Evolutionary conservation across 192 early-diverging fungal species (phyloP).

Genomic region (Lunasporangiospora selenospora): DNA sequence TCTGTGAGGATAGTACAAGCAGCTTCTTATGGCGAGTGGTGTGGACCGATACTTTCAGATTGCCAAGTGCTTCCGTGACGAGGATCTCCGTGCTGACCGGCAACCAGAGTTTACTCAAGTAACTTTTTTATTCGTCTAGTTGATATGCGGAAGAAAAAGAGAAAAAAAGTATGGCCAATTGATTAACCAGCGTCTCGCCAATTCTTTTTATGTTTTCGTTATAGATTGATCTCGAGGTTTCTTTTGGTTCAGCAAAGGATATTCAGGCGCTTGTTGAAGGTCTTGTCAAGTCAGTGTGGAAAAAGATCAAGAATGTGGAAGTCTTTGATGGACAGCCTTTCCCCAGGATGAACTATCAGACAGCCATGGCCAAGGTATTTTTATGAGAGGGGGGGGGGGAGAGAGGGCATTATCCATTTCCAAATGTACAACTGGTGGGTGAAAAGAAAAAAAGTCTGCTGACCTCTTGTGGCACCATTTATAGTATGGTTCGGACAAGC

Average conservation of each 20-base stretch:
- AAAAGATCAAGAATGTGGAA: slow-evolving; percentile 56
- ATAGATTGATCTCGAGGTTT: slow-evolving; percentile 91
- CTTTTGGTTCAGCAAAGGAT: slow-evolving; percentile 76
- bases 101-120: slow-evolving; percentile 97
- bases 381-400: too few relatives aligned
- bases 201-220: background rate
- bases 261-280: slow-evolving; percentile 79
- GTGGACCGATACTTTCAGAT: slow-evolving; percentile 94
- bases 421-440: too few relatives aligned
- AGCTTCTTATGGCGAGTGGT: slow-evolving; percentile 89
- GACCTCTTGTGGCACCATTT: background rate
- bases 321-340: slow-evolving; percentile 60
- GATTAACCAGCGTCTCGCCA: background rate
- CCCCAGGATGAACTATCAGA: slow-evolving; percentile 77
- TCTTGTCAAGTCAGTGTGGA: slow-evolving; percentile 72
- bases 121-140: slow-evolving; percentile 2
- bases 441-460: too few relatives aligned
- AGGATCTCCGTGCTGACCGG: slow-evolving; percentile 84
- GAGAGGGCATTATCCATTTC: too few relatives aligned
- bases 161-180: background rate
- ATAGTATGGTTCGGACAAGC: slow-evolving; percentile 90
- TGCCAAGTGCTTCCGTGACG: slow-evolving; percentile 91
- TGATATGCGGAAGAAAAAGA: too few relatives aligned
- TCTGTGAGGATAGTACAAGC: slow-evolving; percentile 77
- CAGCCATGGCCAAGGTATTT: slow-evolving; percentile 76